Conservation (phyloP, 805 yeast species). For the Komagataella pastoris region DNA sequence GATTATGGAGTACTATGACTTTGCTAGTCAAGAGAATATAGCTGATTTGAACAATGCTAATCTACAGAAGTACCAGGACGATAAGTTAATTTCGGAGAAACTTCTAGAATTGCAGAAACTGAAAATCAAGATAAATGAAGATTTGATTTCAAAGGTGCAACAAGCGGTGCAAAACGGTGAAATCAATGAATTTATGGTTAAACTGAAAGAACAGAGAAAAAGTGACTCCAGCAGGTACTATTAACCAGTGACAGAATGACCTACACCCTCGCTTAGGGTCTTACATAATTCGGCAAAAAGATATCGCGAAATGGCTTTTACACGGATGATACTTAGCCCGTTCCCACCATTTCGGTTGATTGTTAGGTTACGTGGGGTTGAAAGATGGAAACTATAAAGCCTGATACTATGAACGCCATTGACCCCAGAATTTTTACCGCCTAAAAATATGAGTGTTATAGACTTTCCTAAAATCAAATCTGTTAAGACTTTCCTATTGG, state of each 20-base stretch:
- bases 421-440: neutral
- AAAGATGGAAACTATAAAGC: neutral
- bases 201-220: conserved; percentile 12
- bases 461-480: conserved; percentile 29
- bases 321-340: neutral
- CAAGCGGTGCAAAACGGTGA: conserved; percentile 12
- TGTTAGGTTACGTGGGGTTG: neutral
- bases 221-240: conserved; percentile 9
- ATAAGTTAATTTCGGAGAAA: conserved; percentile 7
- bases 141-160: conserved; percentile 8
- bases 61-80: neutral
- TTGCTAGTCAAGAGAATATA: neutral
- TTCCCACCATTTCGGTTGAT: neutral
- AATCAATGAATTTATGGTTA: conserved; percentile 14
- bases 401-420: neutral
- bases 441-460: conserved; percentile 9
- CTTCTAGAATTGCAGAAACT: conserved; percentile 10
- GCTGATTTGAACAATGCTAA: conserved; percentile 1
- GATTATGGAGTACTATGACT: conserved; percentile 1
- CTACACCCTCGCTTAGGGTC: neutral
- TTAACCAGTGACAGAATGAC: neutral
- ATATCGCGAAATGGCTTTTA: neutral
- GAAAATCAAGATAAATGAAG: conserved; percentile 11
- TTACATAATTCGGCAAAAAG: neutral
- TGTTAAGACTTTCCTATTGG: conserved; percentile 28